A percentile compares a stretch with the other conserved stretches of the same genome.
These are phyloP conservation scores for Xylaria polymorpha DNA, from an alignment of 2,329 filamentous ascomycete genomes.

Conservation along the genomic window DNA sequence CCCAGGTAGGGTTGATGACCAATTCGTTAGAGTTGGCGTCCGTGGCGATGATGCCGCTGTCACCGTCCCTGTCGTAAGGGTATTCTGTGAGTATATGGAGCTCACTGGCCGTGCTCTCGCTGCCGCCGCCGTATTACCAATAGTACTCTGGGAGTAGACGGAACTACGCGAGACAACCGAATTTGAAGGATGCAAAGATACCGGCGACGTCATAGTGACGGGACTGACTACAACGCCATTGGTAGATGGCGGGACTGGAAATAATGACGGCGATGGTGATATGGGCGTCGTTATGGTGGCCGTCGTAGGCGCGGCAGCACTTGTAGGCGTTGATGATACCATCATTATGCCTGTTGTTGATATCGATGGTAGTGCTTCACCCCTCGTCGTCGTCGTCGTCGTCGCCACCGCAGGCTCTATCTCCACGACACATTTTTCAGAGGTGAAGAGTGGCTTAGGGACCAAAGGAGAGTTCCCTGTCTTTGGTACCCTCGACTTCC, in stretches of 20 bases:
- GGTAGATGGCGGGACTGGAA: constrained; percentile 33
- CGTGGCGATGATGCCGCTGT: constrained; percentile 25
- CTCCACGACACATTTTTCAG: constrained; percentile 22
- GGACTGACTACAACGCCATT: constrained; percentile 25
- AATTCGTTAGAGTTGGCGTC: constrained; percentile 32
- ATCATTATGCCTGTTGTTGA: neutral
- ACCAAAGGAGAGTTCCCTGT: constrained; percentile 21
- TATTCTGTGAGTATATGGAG: constrained; percentile 34
- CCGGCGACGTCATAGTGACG: constrained; percentile 15
- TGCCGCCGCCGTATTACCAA: constrained; percentile 7
- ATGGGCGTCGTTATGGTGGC: constrained; percentile 27
- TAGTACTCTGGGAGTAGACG: constrained; percentile 27
- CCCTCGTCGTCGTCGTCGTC: neutral
- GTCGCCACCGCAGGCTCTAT: constrained; percentile 1
- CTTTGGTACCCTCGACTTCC: constrained; percentile 31
- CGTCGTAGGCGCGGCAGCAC: constrained; percentile 4
- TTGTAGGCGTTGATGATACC: constrained; percentile 5
- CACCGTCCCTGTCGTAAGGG: constrained; percentile 19
- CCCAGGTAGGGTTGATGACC: constrained; percentile 26
- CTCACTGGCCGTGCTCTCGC: constrained; percentile 28
- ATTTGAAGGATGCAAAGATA: constrained; percentile 20
- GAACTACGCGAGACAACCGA: constrained; percentile 30
- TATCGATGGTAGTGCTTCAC: neutral
- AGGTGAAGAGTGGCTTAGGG: constrained; percentile 35
- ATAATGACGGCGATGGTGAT: constrained; percentile 37